phyloP scores from a whole-genome alignment of 305 asterid genomes.

The Fraxinus latifolia region DNA sequence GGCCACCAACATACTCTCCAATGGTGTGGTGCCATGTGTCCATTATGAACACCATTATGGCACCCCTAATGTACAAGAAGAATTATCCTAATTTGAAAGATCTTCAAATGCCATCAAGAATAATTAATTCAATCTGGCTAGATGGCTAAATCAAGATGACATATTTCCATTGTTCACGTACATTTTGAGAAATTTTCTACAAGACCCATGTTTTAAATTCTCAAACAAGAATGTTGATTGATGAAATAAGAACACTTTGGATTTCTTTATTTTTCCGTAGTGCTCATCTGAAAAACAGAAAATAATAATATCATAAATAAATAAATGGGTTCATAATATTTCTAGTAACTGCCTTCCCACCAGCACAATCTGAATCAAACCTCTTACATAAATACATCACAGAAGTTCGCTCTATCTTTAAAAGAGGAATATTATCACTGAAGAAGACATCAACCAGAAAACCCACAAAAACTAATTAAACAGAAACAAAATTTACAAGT shows the following conservation, averaged over 20 bases:
- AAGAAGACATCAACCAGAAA: not conserved
- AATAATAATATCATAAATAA: not conserved
- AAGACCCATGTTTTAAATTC: not conserved
- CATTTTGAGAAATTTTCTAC: too few species aligned
- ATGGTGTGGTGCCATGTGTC: too few species aligned
- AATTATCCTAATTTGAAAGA: too few species aligned
- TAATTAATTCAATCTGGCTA: too few species aligned
- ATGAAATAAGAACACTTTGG: not conserved
- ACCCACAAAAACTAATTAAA: not conserved
- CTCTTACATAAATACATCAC: not conserved
- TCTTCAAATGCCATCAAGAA: not conserved
- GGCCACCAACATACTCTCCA: too few species aligned
- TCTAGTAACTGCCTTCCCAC: not conserved
- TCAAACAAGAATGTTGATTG: not conserved
- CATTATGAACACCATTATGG: too few species aligned
- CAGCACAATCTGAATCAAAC: not conserved
- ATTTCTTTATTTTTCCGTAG: not conserved
- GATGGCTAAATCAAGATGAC: not conserved
- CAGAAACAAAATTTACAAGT: not conserved
- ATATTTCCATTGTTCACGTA: too few species aligned
- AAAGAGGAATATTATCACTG: not conserved
- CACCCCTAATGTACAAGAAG: too few species aligned
- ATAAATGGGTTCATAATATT: not conserved
- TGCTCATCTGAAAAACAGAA: too few species aligned
- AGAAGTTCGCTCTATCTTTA: not conserved